A percentile compares a stretch with the other conserved stretches of the same genome.
These are phyloP conservation scores for Penicillium goetzii DNA, from an alignment of 495 filamentous ascomycete genomes.

Conservation along the genomic window DNA sequence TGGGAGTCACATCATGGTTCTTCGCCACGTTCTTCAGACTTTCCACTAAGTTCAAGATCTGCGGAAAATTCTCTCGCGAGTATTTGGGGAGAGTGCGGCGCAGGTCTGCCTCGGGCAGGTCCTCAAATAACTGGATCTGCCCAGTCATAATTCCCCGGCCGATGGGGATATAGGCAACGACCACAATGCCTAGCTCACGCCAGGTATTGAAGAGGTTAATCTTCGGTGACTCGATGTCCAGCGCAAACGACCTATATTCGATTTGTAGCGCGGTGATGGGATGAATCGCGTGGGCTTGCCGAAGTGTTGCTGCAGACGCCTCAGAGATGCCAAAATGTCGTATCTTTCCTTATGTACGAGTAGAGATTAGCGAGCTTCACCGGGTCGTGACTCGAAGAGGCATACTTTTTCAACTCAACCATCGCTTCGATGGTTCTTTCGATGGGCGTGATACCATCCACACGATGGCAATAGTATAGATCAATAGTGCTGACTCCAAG, in stretches of 20 bases:
- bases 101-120: conserved; percentile 50
- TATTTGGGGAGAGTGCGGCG: conserved; percentile 42
- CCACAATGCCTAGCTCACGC: conserved; percentile 64
- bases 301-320: conserved; percentile 57
- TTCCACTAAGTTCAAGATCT: neutral
- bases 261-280: conserved; percentile 64
- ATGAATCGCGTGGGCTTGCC: conserved; percentile 63
- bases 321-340: conserved; percentile 60
- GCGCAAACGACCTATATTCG: conserved; percentile 64
- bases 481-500: conserved; percentile 61
- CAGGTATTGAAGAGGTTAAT: conserved; percentile 55
- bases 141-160: conserved; percentile 63
- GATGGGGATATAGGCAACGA: conserved; percentile 66
- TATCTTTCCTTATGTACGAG: conserved; percentile 56
- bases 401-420: conserved; percentile 52
- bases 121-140: conserved; percentile 42
- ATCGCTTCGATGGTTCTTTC: conserved; percentile 67
- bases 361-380: neutral
- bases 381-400: neutral
- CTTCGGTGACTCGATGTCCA: conserved; percentile 59
- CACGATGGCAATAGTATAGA: conserved; percentile 57
- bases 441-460: conserved; percentile 49
- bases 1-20: neutral
- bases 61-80: neutral
- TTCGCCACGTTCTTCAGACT: neutral